Evolutionary conservation across 345 rosid genomes (phyloP), one percentile per base, ranked within the genome.

Genomic region (Pistacia integerrima): DNA sequence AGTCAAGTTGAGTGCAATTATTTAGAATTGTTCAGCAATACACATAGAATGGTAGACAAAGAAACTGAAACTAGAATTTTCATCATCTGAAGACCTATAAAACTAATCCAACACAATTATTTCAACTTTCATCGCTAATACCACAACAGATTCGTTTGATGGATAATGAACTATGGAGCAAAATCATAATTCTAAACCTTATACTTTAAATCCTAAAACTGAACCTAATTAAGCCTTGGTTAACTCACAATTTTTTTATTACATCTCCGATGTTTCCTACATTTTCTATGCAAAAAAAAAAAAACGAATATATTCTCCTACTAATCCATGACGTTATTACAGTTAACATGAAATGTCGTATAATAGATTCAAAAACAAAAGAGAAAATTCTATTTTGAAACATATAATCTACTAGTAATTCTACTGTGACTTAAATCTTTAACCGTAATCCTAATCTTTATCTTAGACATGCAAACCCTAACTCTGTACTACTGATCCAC

Each of bases 391-490:
- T 62, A 11, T 12, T 30, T 8, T 64, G 48, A 33, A 20, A 4
- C 67, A n/a, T 2, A 1, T 16, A 59, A 59, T 10, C 51, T 35
- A 64, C 10, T 13, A 36, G 46, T 18, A 65, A 44, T 41, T 48
- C n/a, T 22, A 44, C 18, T 36, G 13, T 66, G 13, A 22, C 49
- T 22, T 22, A 16, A 18, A 48, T 44, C 38, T 67, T 22, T 36
- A 67, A 20, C 18, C 36, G 13, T 69, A 20, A 20, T 12, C 38
- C 63, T 56, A 41, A 41, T 41, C 46, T 41, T 41, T 41, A 5
- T 41, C 46, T 5, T 41, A 41, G 46, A 5, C 46, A 68, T 49
- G 51, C n/a, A 70, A 57, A 70, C 28, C 73, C 49, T 69, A 55
- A 70, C 48, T 35, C 67, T 35, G 20, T 35, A 16, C 17, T 5